Evolutionary conservation across 331 rosid species (phyloP).

Genomic region (Malus hybrid): DNA sequence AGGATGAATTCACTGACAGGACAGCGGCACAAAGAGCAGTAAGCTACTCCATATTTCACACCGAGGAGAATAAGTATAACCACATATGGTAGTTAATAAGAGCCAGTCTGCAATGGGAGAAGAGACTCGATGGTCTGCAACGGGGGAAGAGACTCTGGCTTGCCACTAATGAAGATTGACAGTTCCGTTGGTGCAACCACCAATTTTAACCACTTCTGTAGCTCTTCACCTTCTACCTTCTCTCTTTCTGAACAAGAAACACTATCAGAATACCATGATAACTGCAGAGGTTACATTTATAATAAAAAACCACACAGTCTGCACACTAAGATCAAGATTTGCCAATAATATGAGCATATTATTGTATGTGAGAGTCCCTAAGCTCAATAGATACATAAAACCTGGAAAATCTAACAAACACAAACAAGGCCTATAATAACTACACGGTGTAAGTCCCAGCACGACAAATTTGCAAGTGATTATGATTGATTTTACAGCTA

Average conservation of each 20-base stretch:
- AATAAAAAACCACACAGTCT: not conserved
- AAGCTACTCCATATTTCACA: constrained; percentile 23
- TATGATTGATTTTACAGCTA: not conserved
- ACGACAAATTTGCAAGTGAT: not conserved
- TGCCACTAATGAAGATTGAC: constrained; percentile 42
- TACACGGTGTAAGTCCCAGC: not conserved
- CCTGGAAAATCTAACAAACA: not conserved
- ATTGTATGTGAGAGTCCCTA: not conserved
- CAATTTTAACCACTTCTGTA: constrained; percentile 71
- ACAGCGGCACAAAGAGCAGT: constrained; percentile 11
- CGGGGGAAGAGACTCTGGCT: constrained; percentile 18
- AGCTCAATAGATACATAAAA: not conserved
- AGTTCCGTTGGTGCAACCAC: constrained; percentile 87
- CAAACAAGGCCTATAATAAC: not conserved
- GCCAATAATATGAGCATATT: not conserved
- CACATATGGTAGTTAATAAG: constrained; percentile 23
- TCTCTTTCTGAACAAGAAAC: constrained; percentile 65
- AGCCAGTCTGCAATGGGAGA: constrained; percentile 55
- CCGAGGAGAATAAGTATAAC: constrained; percentile 9
- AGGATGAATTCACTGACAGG: constrained; percentile 27
- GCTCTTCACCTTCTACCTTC: constrained; percentile 90
- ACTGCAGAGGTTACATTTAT: constrained; percentile 2
- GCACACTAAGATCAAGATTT: not conserved
- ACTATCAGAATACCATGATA: constrained; percentile 17
- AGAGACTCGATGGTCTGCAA: constrained; percentile 23